Evolutionary conservation across 257 asterid species (phyloP).

Genomic region (Lycium barbarum): DNA sequence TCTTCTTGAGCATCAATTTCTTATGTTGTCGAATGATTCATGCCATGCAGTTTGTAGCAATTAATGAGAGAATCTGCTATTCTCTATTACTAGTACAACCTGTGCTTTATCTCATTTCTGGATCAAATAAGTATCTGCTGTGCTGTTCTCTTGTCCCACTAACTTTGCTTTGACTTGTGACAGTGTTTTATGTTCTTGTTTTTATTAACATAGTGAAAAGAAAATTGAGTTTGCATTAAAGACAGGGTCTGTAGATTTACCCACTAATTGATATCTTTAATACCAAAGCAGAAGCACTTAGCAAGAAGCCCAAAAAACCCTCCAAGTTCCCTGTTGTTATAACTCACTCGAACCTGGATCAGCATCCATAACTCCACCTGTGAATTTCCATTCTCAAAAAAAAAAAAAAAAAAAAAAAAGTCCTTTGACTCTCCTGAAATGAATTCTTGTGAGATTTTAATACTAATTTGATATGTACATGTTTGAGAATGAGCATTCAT

Average conservation of each 20-base stretch:
- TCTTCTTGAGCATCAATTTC: not conserved
- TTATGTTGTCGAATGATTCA: constrained; percentile 10
- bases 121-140: not conserved
- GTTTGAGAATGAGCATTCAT: constrained; percentile 30
- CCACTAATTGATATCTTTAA: not conserved
- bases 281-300: not conserved
- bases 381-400: not conserved
- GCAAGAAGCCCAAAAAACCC: not conserved
- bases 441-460: constrained; percentile 24
- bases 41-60: not conserved
- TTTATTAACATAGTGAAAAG: not conserved
- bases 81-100: not conserved
- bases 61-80: not conserved
- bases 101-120: not conserved
- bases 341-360: not conserved
- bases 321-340: not conserved
- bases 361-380: not conserved
- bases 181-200: constrained; percentile 2
- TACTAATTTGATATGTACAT: not conserved
- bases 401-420: not conserved
- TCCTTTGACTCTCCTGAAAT: not conserved
- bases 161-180: not conserved
- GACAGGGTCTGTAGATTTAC: not conserved
- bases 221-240: not conserved
- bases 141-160: not conserved